Evolutionary conservation across 2,329 filamentous ascomycete species (phyloP).

Genomic region (Colletotrichum melonis): DNA sequence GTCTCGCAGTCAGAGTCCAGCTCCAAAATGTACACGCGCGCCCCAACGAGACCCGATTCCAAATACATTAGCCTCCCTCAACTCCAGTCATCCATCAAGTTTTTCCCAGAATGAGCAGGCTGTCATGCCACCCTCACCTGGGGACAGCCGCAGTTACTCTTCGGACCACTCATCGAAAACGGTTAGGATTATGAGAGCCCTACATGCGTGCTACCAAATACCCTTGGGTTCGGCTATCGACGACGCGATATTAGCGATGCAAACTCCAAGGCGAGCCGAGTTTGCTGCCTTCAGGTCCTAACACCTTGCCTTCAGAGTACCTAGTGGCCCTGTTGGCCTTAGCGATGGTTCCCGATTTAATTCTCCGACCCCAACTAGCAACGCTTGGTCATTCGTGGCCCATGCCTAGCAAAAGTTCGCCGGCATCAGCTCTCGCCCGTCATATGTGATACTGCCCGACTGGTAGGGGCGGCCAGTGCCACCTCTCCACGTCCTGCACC

Average conservation of each 20-base stretch:
- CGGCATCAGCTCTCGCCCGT: constrained; percentile 10
- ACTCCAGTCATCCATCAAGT: neutral
- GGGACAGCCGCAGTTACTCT: neutral
- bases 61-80: constrained; percentile 6
- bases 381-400: constrained; percentile 2
- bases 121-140: neutral
- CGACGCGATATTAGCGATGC: no score
- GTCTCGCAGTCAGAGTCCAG: constrained; percentile 1
- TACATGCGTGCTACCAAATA: neutral
- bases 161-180: neutral
- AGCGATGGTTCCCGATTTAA: constrained; percentile 16
- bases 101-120: neutral
- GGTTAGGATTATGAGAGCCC: neutral
- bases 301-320: constrained; percentile 7
- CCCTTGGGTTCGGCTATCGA: neutral
- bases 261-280: no score
- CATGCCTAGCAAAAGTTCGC: neutral
- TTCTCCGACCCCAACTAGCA: constrained; percentile 19
- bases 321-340: neutral
- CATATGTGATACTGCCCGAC: neutral
- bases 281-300: neutral
- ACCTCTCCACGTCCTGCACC: neutral
- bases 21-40: neutral
- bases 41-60: constrained; percentile 2
- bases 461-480: no score